A percentile compares a stretch with the other conserved stretches of the same genome.
These are phyloP conservation scores for Reticulascus tulasneorum DNA, from an alignment of 2,329 filamentous ascomycete species.

Conservation along the genomic window DNA sequence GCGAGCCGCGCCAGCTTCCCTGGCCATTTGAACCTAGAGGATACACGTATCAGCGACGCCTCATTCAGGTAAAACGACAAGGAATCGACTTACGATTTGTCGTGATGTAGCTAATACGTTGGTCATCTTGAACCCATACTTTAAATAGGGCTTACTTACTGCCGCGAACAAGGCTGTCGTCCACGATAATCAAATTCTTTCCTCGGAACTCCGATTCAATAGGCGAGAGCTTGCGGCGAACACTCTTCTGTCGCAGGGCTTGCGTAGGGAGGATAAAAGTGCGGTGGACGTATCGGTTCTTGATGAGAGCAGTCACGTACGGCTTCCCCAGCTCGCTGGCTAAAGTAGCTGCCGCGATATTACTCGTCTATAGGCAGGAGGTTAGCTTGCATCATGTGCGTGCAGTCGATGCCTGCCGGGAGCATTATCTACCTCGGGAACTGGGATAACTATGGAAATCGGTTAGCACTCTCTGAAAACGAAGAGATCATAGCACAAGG, in stretches of 20 bases:
- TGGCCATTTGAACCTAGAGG: slow-evolving; percentile 60
- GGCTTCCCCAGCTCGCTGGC: slow-evolving; percentile 71
- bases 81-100: slow-evolving; percentile 62
- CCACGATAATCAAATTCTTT: slow-evolving; percentile 76
- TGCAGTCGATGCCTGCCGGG: not conserved
- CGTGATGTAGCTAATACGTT: slow-evolving; percentile 44
- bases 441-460: slow-evolving; percentile 60
- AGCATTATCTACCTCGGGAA: slow-evolving; percentile 40
- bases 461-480: slow-evolving; percentile 9
- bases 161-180: slow-evolving; percentile 85
- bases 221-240: slow-evolving; percentile 83
- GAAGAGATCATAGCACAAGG: slow-evolving; percentile 7
- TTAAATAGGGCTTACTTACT: slow-evolving; percentile 35
- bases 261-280: slow-evolving; percentile 81
- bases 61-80: slow-evolving; percentile 31
- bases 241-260: slow-evolving; percentile 74
- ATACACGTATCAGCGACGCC: slow-evolving; percentile 43
- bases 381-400: slow-evolving; percentile 2
- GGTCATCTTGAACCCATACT: not conserved
- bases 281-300: slow-evolving; percentile 84
- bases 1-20: slow-evolving; percentile 75
- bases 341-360: slow-evolving; percentile 73
- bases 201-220: slow-evolving; percentile 82
- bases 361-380: slow-evolving; percentile 62
- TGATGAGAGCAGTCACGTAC: slow-evolving; percentile 78